Conservation (phyloP, 2,329 filamentous ascomycete genomes). For the Microdochium paspali region DNA sequence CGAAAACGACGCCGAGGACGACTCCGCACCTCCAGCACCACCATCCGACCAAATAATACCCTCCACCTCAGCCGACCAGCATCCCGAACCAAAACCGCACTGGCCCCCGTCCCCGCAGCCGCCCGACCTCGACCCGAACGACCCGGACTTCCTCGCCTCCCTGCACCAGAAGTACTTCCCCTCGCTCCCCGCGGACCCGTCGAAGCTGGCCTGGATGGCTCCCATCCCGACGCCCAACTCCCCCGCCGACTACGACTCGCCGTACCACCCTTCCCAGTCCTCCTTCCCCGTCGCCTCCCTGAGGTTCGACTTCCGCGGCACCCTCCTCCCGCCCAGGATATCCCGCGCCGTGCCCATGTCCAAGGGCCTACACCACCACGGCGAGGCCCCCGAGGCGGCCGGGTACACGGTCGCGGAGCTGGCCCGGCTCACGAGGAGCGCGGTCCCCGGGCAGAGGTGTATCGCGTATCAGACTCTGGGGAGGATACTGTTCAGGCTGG, state of each 20-base stretch:
- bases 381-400: conserved; percentile 81
- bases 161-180: conserved; percentile 94
- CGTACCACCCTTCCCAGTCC: conserved; percentile 72
- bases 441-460: conserved; percentile 79
- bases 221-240: conserved; percentile 57
- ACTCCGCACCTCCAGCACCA: background rate
- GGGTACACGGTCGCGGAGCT: conserved; percentile 90
- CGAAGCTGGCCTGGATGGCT: conserved; percentile 83
- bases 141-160: conserved; percentile 72
- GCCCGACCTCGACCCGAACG: conserved; percentile 73
- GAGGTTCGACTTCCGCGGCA: conserved; percentile 81
- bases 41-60: background rate
- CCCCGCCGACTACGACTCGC: conserved; percentile 56
- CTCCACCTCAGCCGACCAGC: conserved; percentile 12
- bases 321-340: conserved; percentile 66
- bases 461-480: conserved; percentile 88
- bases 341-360: conserved; percentile 66
- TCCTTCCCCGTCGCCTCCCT: conserved; percentile 67
- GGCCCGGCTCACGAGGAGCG: conserved; percentile 68
- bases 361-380: conserved; percentile 86
- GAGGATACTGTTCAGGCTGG: conserved; percentile 73
- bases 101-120: conserved; percentile 46
- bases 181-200: conserved; percentile 72
- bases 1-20: conserved; percentile 2
- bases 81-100: conserved; percentile 35